Evolutionary conservation across 1,284 basidiomycete species (phyloP).

Genomic region (Salmacisia buchloeana): DNA sequence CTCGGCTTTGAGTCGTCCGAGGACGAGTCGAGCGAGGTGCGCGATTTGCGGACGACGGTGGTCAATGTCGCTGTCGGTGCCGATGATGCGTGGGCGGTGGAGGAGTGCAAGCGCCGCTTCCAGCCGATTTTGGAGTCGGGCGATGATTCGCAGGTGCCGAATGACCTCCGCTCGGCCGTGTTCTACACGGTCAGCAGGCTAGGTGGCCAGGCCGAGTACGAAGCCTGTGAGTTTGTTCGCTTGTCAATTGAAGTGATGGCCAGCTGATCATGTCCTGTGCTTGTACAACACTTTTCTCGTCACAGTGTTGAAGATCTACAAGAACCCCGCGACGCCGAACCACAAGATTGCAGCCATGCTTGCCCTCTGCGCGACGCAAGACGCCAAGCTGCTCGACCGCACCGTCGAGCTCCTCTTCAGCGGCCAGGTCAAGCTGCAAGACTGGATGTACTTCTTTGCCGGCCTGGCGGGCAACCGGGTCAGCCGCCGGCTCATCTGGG

Average conservation of each 20-base stretch:
- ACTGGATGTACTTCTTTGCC: constrained; percentile 49
- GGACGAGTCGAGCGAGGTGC: constrained; percentile 66
- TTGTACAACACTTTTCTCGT: not conserved
- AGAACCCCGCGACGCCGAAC: constrained; percentile 58
- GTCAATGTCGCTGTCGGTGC: constrained; percentile 61
- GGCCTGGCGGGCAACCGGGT: constrained; percentile 43
- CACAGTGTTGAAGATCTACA: constrained; percentile 60
- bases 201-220: constrained; percentile 72
- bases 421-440: constrained; percentile 51
- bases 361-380: constrained; percentile 44
- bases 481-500: constrained; percentile 48
- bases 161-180: constrained; percentile 43
- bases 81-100: constrained; percentile 41
- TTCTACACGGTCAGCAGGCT: constrained; percentile 58
- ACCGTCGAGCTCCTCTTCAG: constrained; percentile 47
- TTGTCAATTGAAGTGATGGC: constrained; percentile 8
- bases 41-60: constrained; percentile 71
- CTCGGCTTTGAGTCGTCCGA: constrained; percentile 73
- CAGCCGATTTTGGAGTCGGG: constrained; percentile 64
- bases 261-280: constrained; percentile 11
- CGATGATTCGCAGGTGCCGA: constrained; percentile 73
- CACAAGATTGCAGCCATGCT: constrained; percentile 51
- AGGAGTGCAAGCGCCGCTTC: constrained; percentile 70
- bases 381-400: constrained; percentile 42
- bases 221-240: constrained; percentile 10